phyloP scores from a whole-genome alignment of 1,139 yeast species.

The Saccharomyces pastorianus region DNA sequence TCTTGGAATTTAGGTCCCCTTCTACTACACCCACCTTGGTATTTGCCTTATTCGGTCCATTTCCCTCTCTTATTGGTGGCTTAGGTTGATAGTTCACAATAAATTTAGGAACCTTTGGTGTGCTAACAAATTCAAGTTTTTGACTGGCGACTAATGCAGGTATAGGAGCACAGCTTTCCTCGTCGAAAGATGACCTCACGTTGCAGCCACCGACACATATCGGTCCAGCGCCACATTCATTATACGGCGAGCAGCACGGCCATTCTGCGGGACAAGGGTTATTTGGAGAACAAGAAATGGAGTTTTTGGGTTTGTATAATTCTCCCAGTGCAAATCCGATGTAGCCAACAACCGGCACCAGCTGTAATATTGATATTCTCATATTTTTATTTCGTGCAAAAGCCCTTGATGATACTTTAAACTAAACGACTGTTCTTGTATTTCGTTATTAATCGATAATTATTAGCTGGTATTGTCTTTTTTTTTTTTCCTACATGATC shows the following conservation, averaged over 20 bases:
- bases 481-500: background rate
- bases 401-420: background rate
- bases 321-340: slow-evolving; percentile 6
- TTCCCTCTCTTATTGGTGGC: background rate
- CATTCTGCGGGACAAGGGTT: slow-evolving; percentile 55
- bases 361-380: background rate
- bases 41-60: background rate
- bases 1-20: slow-evolving; percentile 13
- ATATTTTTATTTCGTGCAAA: background rate
- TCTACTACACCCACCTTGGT: slow-evolving; percentile 1
- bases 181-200: slow-evolving; percentile 53
- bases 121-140: slow-evolving; percentile 15
- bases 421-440: background rate
- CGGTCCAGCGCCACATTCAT: slow-evolving; percentile 77
- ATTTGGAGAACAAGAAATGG: slow-evolving; percentile 41
- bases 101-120: slow-evolving; percentile 2
- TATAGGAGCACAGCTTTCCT: slow-evolving; percentile 58
- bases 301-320: slow-evolving; percentile 16
- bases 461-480: background rate
- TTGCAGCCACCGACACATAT: slow-evolving; percentile 81
- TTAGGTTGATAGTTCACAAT: background rate
- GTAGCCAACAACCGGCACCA: background rate
- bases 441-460: background rate
- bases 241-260: slow-evolving; percentile 82
- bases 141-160: slow-evolving; percentile 32